These are phyloP conservation scores for Agaricus blazei DNA, from an alignment of 768 basidiomycete species.

Conservation along the genomic window DNA sequence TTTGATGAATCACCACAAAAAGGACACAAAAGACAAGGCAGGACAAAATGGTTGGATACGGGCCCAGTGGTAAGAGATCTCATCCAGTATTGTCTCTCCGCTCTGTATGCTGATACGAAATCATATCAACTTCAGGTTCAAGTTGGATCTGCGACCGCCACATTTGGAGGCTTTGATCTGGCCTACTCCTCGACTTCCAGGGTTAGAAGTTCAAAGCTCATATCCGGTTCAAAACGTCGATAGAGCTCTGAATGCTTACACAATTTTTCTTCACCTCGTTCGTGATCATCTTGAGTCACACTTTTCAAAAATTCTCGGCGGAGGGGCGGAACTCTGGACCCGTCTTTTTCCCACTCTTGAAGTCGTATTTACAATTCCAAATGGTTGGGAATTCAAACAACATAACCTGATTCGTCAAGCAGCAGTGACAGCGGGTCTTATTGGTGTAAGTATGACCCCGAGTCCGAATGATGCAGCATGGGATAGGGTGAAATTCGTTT, in stretches of 20 bases:
- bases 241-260: not conserved
- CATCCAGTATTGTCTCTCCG: not conserved
- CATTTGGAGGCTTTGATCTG: not conserved
- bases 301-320: not conserved
- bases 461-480: not conserved
- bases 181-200: not conserved
- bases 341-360: not conserved
- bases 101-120: too few species aligned
- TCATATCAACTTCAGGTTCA: not conserved
- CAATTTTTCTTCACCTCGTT: not conserved
- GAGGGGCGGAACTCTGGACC: not conserved
- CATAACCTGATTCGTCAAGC: not conserved
- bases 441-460: not conserved
- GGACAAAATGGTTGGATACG: not conserved
- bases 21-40: not conserved
- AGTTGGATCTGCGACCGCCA: not conserved
- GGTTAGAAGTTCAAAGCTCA: not conserved
- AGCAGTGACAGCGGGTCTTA: not conserved
- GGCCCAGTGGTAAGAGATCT: not conserved
- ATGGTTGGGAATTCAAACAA: constrained; percentile 2
- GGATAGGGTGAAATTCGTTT: not conserved
- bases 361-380: constrained; percentile 1
- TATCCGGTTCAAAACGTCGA: not conserved
- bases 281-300: not conserved
- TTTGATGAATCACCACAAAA: not conserved